phyloP scores from a whole-genome alignment of 2,329 filamentous ascomycete genomes.

The Aspergillus glaucus region DNA sequence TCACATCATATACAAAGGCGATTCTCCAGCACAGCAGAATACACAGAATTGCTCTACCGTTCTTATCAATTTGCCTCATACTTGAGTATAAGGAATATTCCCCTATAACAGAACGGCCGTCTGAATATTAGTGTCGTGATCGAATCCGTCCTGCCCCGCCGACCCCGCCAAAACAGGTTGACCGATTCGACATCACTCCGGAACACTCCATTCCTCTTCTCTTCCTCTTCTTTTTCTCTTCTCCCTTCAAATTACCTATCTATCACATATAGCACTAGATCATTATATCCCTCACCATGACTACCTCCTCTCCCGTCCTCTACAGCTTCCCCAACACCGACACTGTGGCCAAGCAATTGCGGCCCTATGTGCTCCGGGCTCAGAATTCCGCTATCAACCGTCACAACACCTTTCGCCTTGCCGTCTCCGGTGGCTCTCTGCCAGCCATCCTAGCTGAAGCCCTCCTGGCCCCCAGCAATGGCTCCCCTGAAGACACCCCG shows the following conservation, averaged over 20 bases:
- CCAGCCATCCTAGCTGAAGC: slow-evolving; percentile 82
- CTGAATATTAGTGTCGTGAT: no score
- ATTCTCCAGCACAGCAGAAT: no score
- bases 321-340: slow-evolving; percentile 69
- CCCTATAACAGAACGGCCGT: not conserved
- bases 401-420: slow-evolving; percentile 82
- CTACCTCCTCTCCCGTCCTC: slow-evolving; percentile 51
- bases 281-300: slow-evolving; percentile 25
- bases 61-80: no score
- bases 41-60: no score
- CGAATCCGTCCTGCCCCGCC: not conserved
- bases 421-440: slow-evolving; percentile 87
- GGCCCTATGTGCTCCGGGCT: slow-evolving; percentile 72
- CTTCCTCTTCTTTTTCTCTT: not conserved
- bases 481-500: slow-evolving; percentile 54
- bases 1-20: no score
- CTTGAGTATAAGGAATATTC: not conserved
- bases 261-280: slow-evolving; percentile 1
- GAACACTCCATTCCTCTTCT: not conserved
- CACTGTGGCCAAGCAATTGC: slow-evolving; percentile 68
- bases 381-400: slow-evolving; percentile 75
- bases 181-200: not conserved
- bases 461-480: slow-evolving; percentile 56
- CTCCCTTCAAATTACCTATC: slow-evolving; percentile 1
- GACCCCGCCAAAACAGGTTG: not conserved